Conservation (phyloP, 768 basidiomycete genomes). For the Mycena indigotica region DNA sequence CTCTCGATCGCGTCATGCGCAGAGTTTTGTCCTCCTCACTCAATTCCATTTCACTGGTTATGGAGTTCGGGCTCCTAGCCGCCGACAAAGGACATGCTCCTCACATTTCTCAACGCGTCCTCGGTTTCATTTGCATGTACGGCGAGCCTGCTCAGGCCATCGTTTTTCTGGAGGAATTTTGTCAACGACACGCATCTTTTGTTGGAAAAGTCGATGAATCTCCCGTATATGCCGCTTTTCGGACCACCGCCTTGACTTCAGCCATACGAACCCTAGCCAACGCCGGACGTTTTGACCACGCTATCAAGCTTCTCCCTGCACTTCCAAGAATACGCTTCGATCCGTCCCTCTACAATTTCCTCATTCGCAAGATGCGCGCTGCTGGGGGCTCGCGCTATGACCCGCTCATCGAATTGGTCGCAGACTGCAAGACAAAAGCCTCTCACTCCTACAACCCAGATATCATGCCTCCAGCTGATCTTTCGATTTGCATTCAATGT, state of each 20-base stretch:
- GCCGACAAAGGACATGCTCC: conserved; percentile 49
- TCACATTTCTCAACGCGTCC: conserved; percentile 31
- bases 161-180: conserved; percentile 44
- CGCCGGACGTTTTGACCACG: conserved; percentile 40
- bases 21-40: conserved; percentile 33
- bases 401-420: conserved; percentile 13
- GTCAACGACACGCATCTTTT: conserved; percentile 25
- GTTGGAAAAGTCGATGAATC: conserved; percentile 9
- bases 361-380: conserved; percentile 29
- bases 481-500: conserved; percentile 11
- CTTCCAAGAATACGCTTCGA: conserved; percentile 35
- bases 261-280: conserved; percentile 46
- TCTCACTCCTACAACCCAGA: background rate
- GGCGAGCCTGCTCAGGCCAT: conserved; percentile 35
- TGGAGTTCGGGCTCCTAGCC: conserved; percentile 45
- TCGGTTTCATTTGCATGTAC: conserved; percentile 39
- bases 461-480: background rate
- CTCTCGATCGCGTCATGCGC: conserved; percentile 15
- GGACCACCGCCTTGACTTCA: conserved; percentile 32
- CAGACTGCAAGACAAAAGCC: conserved; percentile 8
- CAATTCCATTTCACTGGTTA: conserved; percentile 39
- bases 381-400: conserved; percentile 8
- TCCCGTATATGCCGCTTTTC: conserved; percentile 12
- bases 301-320: conserved; percentile 48
- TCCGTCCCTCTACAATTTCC: conserved; percentile 38